Evolutionary conservation across 2,329 filamentous ascomycete genomes (phyloP), one percentile per base, ranked within the genome.

Genomic region (Drechslera avenae): DNA sequence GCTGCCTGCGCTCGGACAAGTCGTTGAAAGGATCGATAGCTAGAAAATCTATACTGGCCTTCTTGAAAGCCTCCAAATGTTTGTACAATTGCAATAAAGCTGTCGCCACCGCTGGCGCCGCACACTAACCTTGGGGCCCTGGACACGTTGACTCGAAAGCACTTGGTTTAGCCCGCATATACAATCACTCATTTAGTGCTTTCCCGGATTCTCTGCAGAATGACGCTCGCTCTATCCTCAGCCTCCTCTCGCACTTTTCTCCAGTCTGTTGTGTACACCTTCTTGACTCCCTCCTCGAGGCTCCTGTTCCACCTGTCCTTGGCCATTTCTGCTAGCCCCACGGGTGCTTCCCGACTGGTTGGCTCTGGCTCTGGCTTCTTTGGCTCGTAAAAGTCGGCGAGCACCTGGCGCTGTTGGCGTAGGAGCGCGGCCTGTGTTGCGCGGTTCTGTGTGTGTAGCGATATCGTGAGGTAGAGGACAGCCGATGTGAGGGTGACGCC

Each of bases 281-380:
- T 74, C 64, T 69, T 63, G 45, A 80, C 73, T 21, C 73, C 67
- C 14, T 66, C 67, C 65, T 79, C 78, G 5, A 81, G 57, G 50
- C 77, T 74, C 19, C 73, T 61, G 54, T 81, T 81, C 79, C 79
- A 81, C 52, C 73, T 61, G 50, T 81, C 78, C 62, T 81, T 81
- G 14, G 76, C 76, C 46, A 74, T 77, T 62, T 80, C 78, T 4
- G 63, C 67, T 10, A 79, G 37, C 8, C 78, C 76, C 3, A 73
- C 73, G 1, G 67, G 69, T 1, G 73, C 72, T 57, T 73, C 73
- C 41, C 77, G 66, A 14, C 68, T 60, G 33, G 68, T 56, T 3
- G 75, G 74, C 37, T 74, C 72, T 1, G 73, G 72, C n/a, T 66
- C 56, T 7, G 69, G 67, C 5, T 74, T 73, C 41, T 69, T 68